Evolutionary conservation across 495 filamentous ascomycete species (phyloP).

Genomic region (Trypethelium eluteriae): DNA sequence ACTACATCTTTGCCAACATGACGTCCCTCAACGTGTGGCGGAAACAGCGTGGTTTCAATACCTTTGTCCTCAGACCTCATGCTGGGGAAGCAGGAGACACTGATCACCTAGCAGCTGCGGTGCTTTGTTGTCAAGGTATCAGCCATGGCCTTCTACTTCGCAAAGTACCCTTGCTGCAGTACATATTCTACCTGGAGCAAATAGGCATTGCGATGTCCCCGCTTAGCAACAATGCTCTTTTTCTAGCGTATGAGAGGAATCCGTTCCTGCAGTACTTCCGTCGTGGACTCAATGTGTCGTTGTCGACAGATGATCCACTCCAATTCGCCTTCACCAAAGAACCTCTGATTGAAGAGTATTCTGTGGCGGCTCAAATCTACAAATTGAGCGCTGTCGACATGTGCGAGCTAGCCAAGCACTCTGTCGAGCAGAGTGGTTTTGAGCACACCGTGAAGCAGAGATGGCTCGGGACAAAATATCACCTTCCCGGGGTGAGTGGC

Average conservation of each 20-base stretch:
- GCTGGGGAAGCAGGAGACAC: constrained; percentile 96
- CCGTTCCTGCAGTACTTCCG: constrained; percentile 93
- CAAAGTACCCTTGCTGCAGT: constrained; percentile 90
- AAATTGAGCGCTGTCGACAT: constrained; percentile 96
- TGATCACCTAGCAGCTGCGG: constrained; percentile 87
- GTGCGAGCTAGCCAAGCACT: constrained; percentile 96
- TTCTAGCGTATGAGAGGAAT: constrained; percentile 94
- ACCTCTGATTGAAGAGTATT: constrained; percentile 95
- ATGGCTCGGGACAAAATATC: constrained; percentile 75
- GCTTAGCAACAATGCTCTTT: constrained; percentile 93
- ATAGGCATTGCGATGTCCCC: constrained; percentile 99
- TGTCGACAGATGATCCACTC: constrained; percentile 93
- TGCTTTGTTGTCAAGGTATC: constrained; percentile 94
- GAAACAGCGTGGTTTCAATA: constrained; percentile 88
- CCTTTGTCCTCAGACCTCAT: constrained; percentile 86
- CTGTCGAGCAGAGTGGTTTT: constrained; percentile 88
- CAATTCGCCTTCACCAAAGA: constrained; percentile 99
- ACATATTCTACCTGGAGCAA: constrained; percentile 95
- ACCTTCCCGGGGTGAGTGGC: constrained; percentile 64
- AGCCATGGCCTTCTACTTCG: constrained; percentile 88
- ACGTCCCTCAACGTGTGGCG: constrained; percentile 86
- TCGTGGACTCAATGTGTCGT: constrained; percentile 85
- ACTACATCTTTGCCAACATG: constrained; percentile 92
- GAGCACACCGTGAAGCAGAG: constrained; percentile 78
- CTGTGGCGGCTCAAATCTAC: constrained; percentile 96